Conservation (phyloP, 495 filamentous ascomycete species). For the Neurospora sp. region DNA sequence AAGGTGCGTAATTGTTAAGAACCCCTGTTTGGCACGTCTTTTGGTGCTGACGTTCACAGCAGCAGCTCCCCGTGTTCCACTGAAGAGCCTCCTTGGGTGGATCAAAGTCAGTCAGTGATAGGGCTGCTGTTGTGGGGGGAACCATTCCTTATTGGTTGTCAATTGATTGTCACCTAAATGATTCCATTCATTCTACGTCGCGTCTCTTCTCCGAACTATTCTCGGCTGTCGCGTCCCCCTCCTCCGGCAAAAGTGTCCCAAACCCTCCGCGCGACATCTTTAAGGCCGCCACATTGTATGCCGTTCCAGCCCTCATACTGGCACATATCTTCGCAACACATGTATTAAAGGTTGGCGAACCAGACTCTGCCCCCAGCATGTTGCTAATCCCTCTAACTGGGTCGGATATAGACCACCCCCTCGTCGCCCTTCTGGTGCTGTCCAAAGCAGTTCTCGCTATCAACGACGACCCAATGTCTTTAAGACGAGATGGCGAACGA, state of each 20-base stretch:
- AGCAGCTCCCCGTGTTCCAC: neutral
- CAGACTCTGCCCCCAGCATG: neutral
- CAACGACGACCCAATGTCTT: neutral
- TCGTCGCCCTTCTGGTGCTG: neutral
- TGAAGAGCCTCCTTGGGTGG: neutral
- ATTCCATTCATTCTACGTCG: neutral
- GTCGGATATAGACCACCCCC: neutral
- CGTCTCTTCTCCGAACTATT: neutral
- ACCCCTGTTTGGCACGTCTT: neutral
- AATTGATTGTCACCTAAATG: neutral
- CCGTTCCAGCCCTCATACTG: neutral
- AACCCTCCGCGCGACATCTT: neutral
- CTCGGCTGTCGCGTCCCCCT: neutral
- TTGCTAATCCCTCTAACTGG: neutral
- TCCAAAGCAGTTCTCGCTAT: neutral
- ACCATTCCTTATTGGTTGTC: neutral
- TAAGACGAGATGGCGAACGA: conserved; percentile 5
- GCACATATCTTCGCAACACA: neutral
- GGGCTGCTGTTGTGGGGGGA: neutral
- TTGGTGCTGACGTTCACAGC: neutral
- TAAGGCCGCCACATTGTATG: neutral
- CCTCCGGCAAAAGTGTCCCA: neutral
- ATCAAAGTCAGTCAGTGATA: neutral
- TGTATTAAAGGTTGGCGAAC: neutral
- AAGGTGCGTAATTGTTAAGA: neutral